Conservation (phyloP, 2,329 filamentous ascomycete genomes). For the Calonectria crousiana region DNA sequence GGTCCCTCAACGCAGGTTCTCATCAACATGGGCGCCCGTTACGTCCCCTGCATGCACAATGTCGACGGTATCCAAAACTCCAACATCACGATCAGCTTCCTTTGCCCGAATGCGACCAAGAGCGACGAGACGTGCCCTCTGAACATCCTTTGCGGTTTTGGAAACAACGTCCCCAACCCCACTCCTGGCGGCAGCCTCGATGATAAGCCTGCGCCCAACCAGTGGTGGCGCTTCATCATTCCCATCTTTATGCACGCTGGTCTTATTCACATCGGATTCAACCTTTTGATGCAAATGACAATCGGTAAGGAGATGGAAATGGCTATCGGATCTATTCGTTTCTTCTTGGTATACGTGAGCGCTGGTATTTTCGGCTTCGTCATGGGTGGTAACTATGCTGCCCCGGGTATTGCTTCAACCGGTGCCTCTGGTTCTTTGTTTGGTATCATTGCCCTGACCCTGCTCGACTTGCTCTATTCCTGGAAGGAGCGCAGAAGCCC, state of each 20-base stretch:
- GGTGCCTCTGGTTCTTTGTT: constrained; percentile 93
- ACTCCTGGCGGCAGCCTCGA: constrained; percentile 63
- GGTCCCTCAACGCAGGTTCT: constrained; percentile 90
- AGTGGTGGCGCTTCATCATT: constrained; percentile 97
- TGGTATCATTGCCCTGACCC: constrained; percentile 87
- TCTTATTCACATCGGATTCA: constrained; percentile 95
- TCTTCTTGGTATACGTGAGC: constrained; percentile 89
- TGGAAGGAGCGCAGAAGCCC: constrained; percentile 86
- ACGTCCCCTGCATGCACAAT: constrained; percentile 94
- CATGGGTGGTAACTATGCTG: constrained; percentile 92
- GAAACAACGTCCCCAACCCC: constrained; percentile 70
- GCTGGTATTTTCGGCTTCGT: constrained; percentile 97
- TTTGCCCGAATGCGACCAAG: constrained; percentile 84
- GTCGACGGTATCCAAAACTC: constrained; percentile 72
- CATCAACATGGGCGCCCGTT: constrained; percentile 97
- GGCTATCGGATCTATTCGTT: constrained; percentile 88
- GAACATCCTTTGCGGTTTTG: constrained; percentile 86
- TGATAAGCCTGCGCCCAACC: constrained; percentile 77
- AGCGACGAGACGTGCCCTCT: constrained; percentile 75
- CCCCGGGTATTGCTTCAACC: constrained; percentile 82
- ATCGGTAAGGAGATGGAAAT: constrained; percentile 93
- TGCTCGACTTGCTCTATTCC: constrained; percentile 92
- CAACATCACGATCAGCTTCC: constrained; percentile 68
- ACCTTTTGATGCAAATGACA: constrained; percentile 90
- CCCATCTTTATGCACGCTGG: constrained; percentile 97